These are phyloP conservation scores for Apophysomyces ossiformis DNA, from an alignment of 371 early-diverging fungal genomes.

Conservation along the genomic window DNA sequence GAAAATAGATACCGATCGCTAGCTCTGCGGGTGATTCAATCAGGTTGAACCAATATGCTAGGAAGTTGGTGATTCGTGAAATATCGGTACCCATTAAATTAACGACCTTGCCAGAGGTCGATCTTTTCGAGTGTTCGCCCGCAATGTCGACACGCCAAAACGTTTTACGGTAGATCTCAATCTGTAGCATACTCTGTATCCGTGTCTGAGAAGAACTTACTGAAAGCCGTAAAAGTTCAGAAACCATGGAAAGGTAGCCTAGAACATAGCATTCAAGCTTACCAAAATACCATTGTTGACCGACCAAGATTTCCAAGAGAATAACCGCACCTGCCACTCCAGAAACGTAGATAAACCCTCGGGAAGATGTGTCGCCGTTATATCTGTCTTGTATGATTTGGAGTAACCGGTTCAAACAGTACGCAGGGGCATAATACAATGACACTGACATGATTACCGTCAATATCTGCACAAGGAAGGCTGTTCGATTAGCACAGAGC, in stretches of 20 bases:
- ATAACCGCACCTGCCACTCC: slow-evolving; percentile 36
- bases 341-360: slow-evolving; percentile 34
- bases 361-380: slow-evolving; percentile 7
- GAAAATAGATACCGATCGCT: slow-evolving; percentile 52
- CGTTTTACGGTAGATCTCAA: slow-evolving; percentile 50
- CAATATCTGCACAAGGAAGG: slow-evolving; percentile 20
- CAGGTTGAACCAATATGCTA: slow-evolving; percentile 55
- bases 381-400: slow-evolving; percentile 21
- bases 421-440: slow-evolving; percentile 30
- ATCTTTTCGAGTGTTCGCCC: slow-evolving; percentile 28
- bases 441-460: slow-evolving; percentile 15
- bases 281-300: slow-evolving; percentile 8
- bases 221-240: not conserved
- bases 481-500: slow-evolving; percentile 21
- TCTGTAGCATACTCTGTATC: slow-evolving; percentile 34
- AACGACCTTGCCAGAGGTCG: slow-evolving; percentile 66
- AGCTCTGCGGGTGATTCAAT: slow-evolving; percentile 57
- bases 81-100: slow-evolving; percentile 82
- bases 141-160: slow-evolving; percentile 41
- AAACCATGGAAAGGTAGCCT: not conserved
- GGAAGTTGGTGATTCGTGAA: slow-evolving; percentile 57
- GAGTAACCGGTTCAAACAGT: slow-evolving; percentile 28
- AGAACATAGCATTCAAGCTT: not conserved
- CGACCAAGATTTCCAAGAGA: slow-evolving; percentile 36
- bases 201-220: slow-evolving; percentile 27